Conservation (phyloP, 352 stramenopile species). For the Globisporangium cystogenes region DNA sequence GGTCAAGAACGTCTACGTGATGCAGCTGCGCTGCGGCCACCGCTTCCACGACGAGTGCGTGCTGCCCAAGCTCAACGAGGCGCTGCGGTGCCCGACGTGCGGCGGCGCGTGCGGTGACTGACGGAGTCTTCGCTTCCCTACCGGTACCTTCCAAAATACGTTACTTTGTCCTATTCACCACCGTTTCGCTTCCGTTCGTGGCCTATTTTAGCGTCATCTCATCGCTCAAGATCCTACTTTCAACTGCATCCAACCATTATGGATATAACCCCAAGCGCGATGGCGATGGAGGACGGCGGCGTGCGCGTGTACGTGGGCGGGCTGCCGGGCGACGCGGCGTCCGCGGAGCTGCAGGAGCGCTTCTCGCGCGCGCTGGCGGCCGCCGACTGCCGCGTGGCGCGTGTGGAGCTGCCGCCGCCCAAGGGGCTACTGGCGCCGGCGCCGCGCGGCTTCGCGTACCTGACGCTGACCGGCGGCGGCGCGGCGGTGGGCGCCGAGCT, state of each 20-base stretch:
- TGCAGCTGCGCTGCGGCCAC: conserved; percentile 47
- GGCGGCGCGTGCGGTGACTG: conserved; percentile 15
- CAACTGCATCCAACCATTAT: not conserved
- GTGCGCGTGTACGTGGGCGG: conserved; percentile 67
- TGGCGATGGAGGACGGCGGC: not conserved
- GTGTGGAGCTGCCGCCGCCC: conserved; percentile 37
- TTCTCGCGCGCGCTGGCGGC: conserved; percentile 44
- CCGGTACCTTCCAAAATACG: too few species aligned
- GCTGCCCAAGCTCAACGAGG: conserved; percentile 50
- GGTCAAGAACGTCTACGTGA: conserved; percentile 24
- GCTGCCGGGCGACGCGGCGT: conserved; percentile 36
- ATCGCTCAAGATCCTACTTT: too few species aligned
- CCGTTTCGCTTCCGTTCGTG: too few species aligned
- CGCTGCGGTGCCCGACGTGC: conserved; percentile 46
- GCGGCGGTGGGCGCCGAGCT: conserved; percentile 25
- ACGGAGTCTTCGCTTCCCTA: too few species aligned
- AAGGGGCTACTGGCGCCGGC: conserved; percentile 14
- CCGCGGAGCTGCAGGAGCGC: conserved; percentile 48
- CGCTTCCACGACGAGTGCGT: conserved; percentile 71
- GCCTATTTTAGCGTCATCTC: too few species aligned
- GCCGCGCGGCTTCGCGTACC: conserved; percentile 51
- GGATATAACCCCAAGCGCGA: not conserved
- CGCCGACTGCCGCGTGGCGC: conserved; percentile 21
- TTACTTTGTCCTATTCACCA: too few species aligned
- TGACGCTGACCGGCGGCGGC: conserved; percentile 34